These are phyloP conservation scores for Kwoniella botswanensis DNA, from an alignment of 768 basidiomycete genomes.

Conservation along the genomic window DNA sequence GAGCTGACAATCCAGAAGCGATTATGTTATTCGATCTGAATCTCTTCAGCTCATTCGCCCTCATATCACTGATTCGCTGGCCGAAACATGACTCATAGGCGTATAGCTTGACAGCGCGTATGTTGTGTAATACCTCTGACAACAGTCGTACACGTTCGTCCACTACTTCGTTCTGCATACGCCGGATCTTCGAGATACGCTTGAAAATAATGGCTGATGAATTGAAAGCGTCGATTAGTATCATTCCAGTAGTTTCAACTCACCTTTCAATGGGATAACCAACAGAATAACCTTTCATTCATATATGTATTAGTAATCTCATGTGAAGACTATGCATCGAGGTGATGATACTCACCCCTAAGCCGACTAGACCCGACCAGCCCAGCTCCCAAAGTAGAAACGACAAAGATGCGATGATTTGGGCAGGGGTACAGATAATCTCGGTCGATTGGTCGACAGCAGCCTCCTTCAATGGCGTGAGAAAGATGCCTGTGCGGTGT, in stretches of 20 bases:
- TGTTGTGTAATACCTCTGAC: constrained; percentile 71
- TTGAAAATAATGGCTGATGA: constrained; percentile 1
- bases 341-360: constrained; percentile 27
- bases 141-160: constrained; percentile 71
- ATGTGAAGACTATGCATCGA: neutral
- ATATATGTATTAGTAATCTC: neutral
- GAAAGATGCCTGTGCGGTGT: neutral
- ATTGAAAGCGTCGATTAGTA: neutral
- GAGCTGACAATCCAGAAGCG: constrained; percentile 42
- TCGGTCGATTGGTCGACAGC: constrained; percentile 4
- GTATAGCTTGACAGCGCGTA: constrained; percentile 70
- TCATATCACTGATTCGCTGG: constrained; percentile 34
- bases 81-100: constrained; percentile 63
- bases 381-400: constrained; percentile 73
- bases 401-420: constrained; percentile 67
- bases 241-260: neutral
- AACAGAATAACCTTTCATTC: constrained; percentile 59
- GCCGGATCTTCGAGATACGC: constrained; percentile 12
- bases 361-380: constrained; percentile 69
- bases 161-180: constrained; percentile 64
- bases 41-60: constrained; percentile 46
- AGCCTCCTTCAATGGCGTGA: neutral
- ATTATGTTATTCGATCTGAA: constrained; percentile 43
- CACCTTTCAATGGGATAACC: constrained; percentile 67
- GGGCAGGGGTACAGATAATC: constrained; percentile 53